Percentiles rank a stretch among this genome's conserved stretches.
Conservation (phyloP, 73 alveolate genomes). For the Paramecium primaurelia region DNA sequence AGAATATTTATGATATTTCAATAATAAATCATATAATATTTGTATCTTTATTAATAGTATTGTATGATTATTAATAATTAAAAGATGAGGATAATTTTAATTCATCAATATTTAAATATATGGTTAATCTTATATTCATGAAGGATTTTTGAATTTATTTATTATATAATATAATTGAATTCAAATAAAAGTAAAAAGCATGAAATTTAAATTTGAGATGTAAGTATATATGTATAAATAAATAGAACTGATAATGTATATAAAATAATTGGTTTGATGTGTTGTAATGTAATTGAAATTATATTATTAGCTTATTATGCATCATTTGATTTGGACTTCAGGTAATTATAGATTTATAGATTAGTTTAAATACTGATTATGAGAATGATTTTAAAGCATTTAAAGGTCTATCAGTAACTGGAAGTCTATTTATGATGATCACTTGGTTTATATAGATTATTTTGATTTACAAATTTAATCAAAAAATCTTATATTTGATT, state of each 20-base stretch:
- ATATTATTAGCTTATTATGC: background rate
- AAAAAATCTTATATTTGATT: background rate
- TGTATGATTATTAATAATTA: no score
- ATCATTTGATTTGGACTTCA: background rate
- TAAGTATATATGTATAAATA: no score
- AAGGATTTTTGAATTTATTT: no score
- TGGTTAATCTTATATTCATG: no score
- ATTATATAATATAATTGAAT: no score
- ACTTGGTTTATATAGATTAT: background rate
- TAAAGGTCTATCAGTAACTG: background rate
- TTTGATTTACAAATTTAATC: background rate
- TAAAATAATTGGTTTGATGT: background rate
- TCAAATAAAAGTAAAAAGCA: no score
- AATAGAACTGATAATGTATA: background rate
- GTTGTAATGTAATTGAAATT: background rate
- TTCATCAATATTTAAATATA: no score
- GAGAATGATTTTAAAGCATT: background rate
- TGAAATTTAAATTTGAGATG: background rate
- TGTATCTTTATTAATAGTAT: no score
- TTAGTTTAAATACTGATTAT: background rate
- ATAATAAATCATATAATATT: no score
- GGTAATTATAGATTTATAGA: background rate
- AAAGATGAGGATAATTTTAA: no score
- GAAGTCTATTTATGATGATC: background rate
- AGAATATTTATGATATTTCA: no score